Evolutionary conservation across 306 rosid genomes (phyloP), one percentile per base, ranked within the genome.

Genomic region (Glycine latifolia): DNA sequence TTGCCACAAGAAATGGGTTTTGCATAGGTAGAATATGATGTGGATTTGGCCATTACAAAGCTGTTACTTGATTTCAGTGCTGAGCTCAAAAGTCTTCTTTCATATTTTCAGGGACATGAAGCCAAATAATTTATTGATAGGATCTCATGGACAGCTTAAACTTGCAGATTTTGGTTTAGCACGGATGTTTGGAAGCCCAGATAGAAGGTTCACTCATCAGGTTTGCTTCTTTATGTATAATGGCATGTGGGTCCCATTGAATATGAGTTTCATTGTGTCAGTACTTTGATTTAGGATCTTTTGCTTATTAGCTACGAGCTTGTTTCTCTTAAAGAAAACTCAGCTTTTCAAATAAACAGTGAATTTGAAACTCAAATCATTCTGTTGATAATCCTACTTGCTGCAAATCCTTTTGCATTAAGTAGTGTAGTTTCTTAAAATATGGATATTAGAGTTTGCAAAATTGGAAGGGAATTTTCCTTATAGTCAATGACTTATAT

Each of bases 161-260:
- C 97, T 95, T 87, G 99, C 98, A 4, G 99, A 95, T 87, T 95
- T 95, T 91, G 99, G 99, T 78, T 90, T 95, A 76, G 99, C 99
- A 50, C 88, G 99, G 37, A 89, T 95, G 74, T 95, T 95, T 89
- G 99, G 99, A 85, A 93, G 99, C 79, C 98, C 99, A 15, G 93
- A 89, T 83, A 94, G 98, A 79, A 95, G 90, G 86, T 95, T 91
- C 80, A 95, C 99, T 62, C 97, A 95, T 73, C 97, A 95, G 97
- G 99, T 92, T 87, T 79, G 77, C 76, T 86, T 90, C 82, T 85
- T 63, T 73, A 78, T 65, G 65, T 26, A 41, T 46, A 83, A 39
- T 63, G 58, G 69, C 71, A 33, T 44, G 56, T 12, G 37, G 37
- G 35, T 71, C 69, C 16, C 62, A 73, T 79, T 60, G 67, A 48